Base-by-base conservation (phyloP, 257 asterid genomes). In the Penstemon eatonii region DNA sequence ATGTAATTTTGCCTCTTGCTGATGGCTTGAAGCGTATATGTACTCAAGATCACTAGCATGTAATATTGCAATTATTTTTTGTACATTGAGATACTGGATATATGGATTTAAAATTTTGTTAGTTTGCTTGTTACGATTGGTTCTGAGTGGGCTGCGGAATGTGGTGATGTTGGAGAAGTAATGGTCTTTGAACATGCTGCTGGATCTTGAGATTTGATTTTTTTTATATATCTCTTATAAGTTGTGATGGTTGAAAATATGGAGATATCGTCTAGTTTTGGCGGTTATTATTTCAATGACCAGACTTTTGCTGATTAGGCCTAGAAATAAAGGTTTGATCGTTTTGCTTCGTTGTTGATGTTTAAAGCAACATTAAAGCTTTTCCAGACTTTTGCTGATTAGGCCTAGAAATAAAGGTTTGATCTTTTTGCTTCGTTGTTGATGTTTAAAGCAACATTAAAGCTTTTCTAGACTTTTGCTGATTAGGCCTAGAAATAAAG, bases 21-120 rank as follows among this genome's bases (percentile, higher is more conserved):
- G 58, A 67, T 75, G 65, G 51, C 59, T 67, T 19, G 55, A 6
- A 59, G 13, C 37, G 15, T 57, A 63, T 58, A 66, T 72, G 38
- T 7, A 3, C 2, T 25, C 33, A 25, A 25, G 36, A 62, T 61
- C 8, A 39, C 58, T 64, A 71, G 70, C 63, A 59, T 66, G 53
- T 3, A 3, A 25, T 57, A 51, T 68, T 18, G 68, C 18, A 40
- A 71, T 63, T 71, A 53, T 9, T 40, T 61, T 57, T 55, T 69
- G 59, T 33, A 54, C 7, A 8, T 50, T 36, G 12, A 7, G 40
- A 7, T 43, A 25, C 6, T 25, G 51, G 53, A 40, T 44, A 19
- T 8, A 4, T 69, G 38, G 53, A 59, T 76, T 7, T 60, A 36
- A 7, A 67, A 50, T 63, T 51, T 37, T 57, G 38, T 72, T 69